A percentile compares a stretch with the other conserved stretches of the same genome.
Evolutionary conservation across 768 basidiomycete species (phyloP).

Genomic region (Clitopilus passeckerianus): DNA sequence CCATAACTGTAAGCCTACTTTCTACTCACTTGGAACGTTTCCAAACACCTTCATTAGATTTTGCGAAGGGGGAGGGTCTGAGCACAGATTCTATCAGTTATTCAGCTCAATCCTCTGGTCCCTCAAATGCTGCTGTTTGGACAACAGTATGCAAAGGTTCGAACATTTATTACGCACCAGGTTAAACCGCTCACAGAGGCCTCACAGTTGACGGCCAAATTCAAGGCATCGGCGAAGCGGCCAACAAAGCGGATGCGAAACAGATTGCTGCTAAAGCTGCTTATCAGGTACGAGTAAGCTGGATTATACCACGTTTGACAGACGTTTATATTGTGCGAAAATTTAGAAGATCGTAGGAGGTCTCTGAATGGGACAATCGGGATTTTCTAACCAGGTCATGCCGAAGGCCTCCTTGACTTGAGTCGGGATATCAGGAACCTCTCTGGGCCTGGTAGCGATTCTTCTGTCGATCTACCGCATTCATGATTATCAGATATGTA

Average conservation of each 20-base stretch:
- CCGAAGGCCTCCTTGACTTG: no score
- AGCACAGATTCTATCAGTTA: constrained; percentile 31
- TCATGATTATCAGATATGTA: neutral
- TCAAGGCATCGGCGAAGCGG: constrained; percentile 41
- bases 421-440: no score
- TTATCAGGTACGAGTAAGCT: constrained; percentile 24
- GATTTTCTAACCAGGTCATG: neutral
- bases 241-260: constrained; percentile 40
- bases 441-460: no score
- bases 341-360: neutral
- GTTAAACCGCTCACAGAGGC: neutral
- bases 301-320: neutral
- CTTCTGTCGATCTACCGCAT: no score
- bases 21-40: neutral
- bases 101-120: constrained; percentile 34
- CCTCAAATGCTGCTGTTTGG: constrained; percentile 39
- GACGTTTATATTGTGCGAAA: neutral
- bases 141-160: constrained; percentile 45
- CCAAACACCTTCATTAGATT: neutral
- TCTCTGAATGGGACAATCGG: neutral
- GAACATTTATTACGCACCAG: no score
- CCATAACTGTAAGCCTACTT: constrained; percentile 41
- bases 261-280: constrained; percentile 42
- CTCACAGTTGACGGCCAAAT: constrained; percentile 39
- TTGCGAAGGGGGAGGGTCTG: constrained; percentile 23